Evolutionary conservation across 805 yeast genomes (phyloP).

Genomic region (Barnettozyma californica): DNA sequence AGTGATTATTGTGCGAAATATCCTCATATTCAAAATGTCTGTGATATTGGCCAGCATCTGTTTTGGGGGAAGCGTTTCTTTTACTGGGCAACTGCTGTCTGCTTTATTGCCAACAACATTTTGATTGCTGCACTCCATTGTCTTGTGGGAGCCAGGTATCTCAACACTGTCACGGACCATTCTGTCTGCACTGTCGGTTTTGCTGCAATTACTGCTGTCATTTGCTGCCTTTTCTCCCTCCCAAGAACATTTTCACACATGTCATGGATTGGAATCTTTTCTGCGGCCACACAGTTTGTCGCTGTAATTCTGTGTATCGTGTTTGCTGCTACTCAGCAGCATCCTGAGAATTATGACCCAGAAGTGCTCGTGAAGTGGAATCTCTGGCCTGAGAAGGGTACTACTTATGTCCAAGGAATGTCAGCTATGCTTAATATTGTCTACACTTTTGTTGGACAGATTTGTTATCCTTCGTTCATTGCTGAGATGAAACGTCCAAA

Average conservation of each 20-base stretch:
- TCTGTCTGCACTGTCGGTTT: constrained; percentile 49
- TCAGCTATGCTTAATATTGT: constrained; percentile 53
- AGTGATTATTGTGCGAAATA: constrained; percentile 49
- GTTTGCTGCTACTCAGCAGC: constrained; percentile 48
- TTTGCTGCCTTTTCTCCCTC: constrained; percentile 46
- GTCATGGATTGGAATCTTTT: constrained; percentile 46
- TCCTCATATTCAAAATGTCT: constrained; percentile 47
- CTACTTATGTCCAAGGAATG: constrained; percentile 51
- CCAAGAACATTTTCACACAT: constrained; percentile 53
- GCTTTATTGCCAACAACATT: constrained; percentile 50
- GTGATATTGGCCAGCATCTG: constrained; percentile 55
- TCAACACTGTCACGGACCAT: constrained; percentile 48
- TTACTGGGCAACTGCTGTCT: constrained; percentile 53
- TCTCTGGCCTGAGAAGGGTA: constrained; percentile 47
- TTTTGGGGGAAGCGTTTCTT: constrained; percentile 47
- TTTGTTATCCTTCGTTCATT: constrained; percentile 58
- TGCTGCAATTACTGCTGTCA: constrained; percentile 41
- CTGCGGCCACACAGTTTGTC: constrained; percentile 53
- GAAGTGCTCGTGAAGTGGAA: constrained; percentile 37
- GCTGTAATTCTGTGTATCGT: constrained; percentile 48
- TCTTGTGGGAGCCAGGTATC: constrained; percentile 52
- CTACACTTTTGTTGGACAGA: constrained; percentile 61
- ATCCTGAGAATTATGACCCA: constrained; percentile 39
- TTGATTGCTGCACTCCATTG: constrained; percentile 57
- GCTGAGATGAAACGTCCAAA: constrained; percentile 53